Evolutionary conservation across 176 grass and related monocot species (phyloP), one percentile per base, ranked within the genome.

Genomic region (Puccinellia tenuiflora): DNA sequence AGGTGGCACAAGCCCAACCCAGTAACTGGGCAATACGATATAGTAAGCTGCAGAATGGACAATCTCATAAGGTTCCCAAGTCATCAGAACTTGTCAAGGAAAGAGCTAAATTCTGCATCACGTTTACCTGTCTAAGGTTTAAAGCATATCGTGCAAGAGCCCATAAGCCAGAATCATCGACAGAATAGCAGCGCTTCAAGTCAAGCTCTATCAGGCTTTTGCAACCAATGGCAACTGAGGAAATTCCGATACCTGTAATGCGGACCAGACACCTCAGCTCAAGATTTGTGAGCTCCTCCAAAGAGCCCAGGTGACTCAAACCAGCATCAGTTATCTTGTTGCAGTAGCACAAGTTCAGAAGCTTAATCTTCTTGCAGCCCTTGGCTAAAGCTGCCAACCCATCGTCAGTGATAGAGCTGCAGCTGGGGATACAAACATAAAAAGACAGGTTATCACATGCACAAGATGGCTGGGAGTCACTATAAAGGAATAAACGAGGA

Each of bases 1-100:
- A 98, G 79, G 74, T 92, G 87, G 83, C 91, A 93, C 46, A 98
- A 55, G 26, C 96, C 96, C 80, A 92, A 40, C 20, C 93, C 93
- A 9, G 96, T 95, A 52, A 98, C 89, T 63, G 88, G 82, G 80
- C 96, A 98, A 75, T 98, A 95, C 3, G 96, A 98, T 93, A 98
- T 95, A 10, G 93, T 98, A 62, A 95, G 88, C 96, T 99, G 84
- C 92, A 90, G 26, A 83, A 85, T 28, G 66, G 40, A 69, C 24
- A 74, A 55, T 11, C n/a, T 73, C 31, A 21, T 80, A 67, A 63
- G 69, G 22, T 70, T 85, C 61, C 40, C 47, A 52, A 3, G 10
- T 0, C 30, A 29, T 64, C 72, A 45, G 43, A 70, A 69, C n/a
- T 42, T 37, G 5, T 10, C n/a, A 43, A 29, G 30, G 1, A 53